These are phyloP conservation scores for Santalum album DNA, from an alignment of 164 flowering plant genomes.

Conservation along the genomic window DNA sequence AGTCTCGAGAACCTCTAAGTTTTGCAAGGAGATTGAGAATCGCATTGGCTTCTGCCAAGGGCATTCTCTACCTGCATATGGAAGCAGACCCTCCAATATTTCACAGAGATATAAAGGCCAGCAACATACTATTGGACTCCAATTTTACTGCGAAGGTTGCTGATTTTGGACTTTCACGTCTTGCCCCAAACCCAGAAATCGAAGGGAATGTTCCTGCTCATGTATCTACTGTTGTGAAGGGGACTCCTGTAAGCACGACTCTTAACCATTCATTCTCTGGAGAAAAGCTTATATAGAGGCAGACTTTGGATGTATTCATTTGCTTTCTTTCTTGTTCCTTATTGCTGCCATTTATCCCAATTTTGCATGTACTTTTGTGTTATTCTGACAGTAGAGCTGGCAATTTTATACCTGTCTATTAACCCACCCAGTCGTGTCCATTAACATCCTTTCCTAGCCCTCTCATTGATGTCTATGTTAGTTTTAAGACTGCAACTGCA, in stretches of 20 bases:
- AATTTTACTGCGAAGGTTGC: conserved; percentile 72
- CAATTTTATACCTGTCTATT: no score
- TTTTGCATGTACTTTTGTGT: no score
- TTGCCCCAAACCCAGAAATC: conserved; percentile 70
- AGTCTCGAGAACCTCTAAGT: conserved; percentile 31
- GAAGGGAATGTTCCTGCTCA: conserved; percentile 65
- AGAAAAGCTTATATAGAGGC: background rate
- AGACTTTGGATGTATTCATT: no score
- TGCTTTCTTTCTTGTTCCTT: no score
- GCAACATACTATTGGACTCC: conserved; percentile 72
- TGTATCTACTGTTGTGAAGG: conserved; percentile 84
- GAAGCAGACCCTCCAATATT: conserved; percentile 94
- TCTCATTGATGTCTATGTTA: no score
- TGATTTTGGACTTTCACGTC: conserved; percentile 88
- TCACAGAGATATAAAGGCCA: conserved; percentile 89
- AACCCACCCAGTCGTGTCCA: no score
- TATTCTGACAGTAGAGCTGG: no score
- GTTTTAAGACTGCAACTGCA: no score
- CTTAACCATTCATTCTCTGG: background rate
- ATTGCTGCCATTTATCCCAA: no score
- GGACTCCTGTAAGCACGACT: conserved; percentile 64
- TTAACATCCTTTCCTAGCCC: no score
- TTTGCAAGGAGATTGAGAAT: conserved; percentile 57
- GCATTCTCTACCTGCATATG: conserved; percentile 78
- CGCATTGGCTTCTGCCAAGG: conserved; percentile 75